These are phyloP conservation scores for Macaranga tanarius DNA, from an alignment of 441 rosid genomes.

Conservation along the genomic window DNA sequence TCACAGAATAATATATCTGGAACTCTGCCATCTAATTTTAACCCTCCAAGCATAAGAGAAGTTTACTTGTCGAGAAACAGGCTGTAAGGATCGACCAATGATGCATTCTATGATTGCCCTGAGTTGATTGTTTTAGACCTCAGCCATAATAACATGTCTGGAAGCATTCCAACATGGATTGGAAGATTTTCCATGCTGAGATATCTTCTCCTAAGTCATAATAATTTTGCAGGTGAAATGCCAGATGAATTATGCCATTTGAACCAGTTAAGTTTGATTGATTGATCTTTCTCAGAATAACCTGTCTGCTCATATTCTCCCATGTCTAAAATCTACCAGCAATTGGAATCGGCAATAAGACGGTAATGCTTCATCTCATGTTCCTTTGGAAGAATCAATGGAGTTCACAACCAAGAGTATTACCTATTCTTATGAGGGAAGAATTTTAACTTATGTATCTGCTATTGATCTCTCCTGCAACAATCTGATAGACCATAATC, in stretches of 20 bases:
- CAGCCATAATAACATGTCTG: constrained; percentile 6
- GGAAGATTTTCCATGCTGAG: neutral
- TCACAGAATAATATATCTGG: constrained; percentile 14
- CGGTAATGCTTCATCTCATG: no score
- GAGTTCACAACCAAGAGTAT: constrained; percentile 2
- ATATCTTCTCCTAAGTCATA: constrained; percentile 6
- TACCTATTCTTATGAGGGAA: neutral
- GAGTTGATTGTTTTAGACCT: neutral
- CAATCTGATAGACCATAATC: constrained; percentile 13
- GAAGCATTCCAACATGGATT: constrained; percentile 11
- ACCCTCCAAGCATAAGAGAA: neutral
- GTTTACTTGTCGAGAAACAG: constrained; percentile 12
- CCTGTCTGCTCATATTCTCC: constrained; percentile 9
- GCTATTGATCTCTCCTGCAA: constrained; percentile 25
- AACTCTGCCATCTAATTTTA: constrained; percentile 10
- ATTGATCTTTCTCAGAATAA: constrained; percentile 14
- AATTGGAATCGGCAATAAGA: neutral
- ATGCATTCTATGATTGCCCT: neutral
- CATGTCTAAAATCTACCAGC: neutral
- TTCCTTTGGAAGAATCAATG: neutral
- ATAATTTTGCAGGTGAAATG: constrained; percentile 5
- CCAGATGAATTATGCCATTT: constrained; percentile 10
- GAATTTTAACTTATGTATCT: neutral
- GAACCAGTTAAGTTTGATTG: neutral
- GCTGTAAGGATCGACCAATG: neutral